Evolutionary conservation across 352 stramenopile species (phyloP), one percentile per base, ranked within the genome.

Genomic region (Pythium grandisporangium): DNA sequence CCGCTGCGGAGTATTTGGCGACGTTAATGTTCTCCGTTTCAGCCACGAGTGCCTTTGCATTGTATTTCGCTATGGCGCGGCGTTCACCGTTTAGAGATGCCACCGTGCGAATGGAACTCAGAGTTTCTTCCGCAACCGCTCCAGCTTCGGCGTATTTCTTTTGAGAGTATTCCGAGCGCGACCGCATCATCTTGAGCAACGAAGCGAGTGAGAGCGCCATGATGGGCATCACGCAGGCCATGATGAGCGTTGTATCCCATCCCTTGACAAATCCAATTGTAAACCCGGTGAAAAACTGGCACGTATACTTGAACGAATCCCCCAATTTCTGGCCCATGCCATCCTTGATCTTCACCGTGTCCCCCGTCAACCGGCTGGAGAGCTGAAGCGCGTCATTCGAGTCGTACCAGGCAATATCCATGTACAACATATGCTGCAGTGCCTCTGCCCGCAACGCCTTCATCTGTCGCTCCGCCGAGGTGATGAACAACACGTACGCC

Each of bases 11-110:
- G 45, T 63, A 43, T 35, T 49, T 52, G 13, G 51, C 51, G 8
- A 54, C 30, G 6, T 50, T 49, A 38, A 64, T 38, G 33, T 58
- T 61, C 34, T 49, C 55, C 5, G n/a, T 26, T 37, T 79, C 60
- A 5, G 52, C 66, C 0, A 46, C 24, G 3, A 40, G 8, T 6
- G 53, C 43, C 2, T 48, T 55, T 6, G 53, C 48, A 14, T 41
- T 45, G 48, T 45, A 55, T 27, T 49, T 50, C 12, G 24, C 37
- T 8, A 55, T 49, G 6, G 48, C 48, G 16, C 33, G 29, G 20
- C 7, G 48, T 34, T 62, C 50, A 21, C 43, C 44, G 23, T 55
- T 63, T 6, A 55, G 27, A 6, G 55, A 63, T 4, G 39, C 55
- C 16, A 63, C 55, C 2, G 55, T 63, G 21, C 48, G 48, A n/a